Evolutionary conservation across 805 yeast genomes (phyloP), one percentile per base, ranked within the genome.

Genomic region (Candida caryicola): DNA sequence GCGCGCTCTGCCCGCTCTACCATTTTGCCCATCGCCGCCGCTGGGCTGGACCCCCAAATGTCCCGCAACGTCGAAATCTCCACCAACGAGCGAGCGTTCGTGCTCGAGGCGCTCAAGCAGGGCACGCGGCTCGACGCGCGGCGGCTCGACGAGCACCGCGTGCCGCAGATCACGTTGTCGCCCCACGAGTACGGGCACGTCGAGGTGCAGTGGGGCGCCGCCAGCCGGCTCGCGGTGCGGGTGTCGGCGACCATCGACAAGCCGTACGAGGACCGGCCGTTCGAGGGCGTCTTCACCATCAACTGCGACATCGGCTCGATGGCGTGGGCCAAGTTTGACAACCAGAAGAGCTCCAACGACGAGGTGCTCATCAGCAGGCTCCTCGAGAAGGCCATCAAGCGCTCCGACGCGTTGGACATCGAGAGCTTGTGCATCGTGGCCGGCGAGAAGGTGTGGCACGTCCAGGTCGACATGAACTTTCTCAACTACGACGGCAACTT

Each of bases 401-500:
- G 96, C 55, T 85, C 96, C 1, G 85, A 85, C 45, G 95, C 98
- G 0, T 65, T 93, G 31, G 99, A 93, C 61, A 73, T 91, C 29
- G 99, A 93, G 59, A 79, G 87, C 34, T 64, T 93, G 31, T 91
- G 98, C 64, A 87, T 93, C 31, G 77, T 85, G 16, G 95, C 96
- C 0, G 98, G 97, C 2, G 75, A 80, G 37, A 82, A 87, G 47
- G 89, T 95, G 55, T 93, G 99, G 99, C 74, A 81, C 39, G 71
- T 93, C 9, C 75, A 95, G 41, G 97, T 95, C 0, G 97, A 90
- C 55, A 79, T 93, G 13, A 95, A 89, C 54, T 85, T 86, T 51
- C 63, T 93, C 40, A 84, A 89, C 56, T 88, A 79, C 54, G 99
- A 93, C 61, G 99, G 99, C 29, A 95, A 95, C 14, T 74, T 93